Percentiles rank a stretch among this genome's conserved stretches.
Conservation (phyloP, 345 rosid genomes). For the Eucalyptus grandis region DNA sequence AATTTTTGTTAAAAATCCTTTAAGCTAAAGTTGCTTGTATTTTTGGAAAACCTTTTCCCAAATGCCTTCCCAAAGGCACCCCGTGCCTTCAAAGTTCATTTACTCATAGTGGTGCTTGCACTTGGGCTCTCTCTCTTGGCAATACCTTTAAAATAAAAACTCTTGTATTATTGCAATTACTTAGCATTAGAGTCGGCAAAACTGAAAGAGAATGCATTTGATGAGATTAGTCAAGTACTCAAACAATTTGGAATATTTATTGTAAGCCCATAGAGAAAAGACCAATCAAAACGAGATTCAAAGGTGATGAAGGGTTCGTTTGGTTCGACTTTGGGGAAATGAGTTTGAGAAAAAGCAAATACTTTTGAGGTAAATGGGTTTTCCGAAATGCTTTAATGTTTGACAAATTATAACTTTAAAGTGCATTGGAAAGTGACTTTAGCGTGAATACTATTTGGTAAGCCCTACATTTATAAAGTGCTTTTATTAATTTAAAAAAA, state of each 20-base stretch:
- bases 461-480: too few species aligned
- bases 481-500: too few species aligned
- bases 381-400: too few species aligned
- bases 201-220: background rate
- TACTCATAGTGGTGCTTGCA: background rate
- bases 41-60: too few species aligned
- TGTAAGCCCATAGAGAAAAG: background rate
- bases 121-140: background rate
- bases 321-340: too few species aligned
- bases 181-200: background rate
- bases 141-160: background rate
- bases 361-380: too few species aligned
- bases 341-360: too few species aligned
- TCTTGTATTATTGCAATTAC: background rate
- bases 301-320: background rate
- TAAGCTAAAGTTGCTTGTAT: too few species aligned
- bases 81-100: too few species aligned
- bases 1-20: background rate
- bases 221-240: background rate
- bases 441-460: too few species aligned
- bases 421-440: too few species aligned
- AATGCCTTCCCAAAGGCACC: background rate
- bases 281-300: background rate
- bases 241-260: background rate
- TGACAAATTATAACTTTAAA: too few species aligned